Base-by-base conservation (phyloP, 2,329 filamentous ascomycete species). In the Tolypocladium inflatum region DNA sequence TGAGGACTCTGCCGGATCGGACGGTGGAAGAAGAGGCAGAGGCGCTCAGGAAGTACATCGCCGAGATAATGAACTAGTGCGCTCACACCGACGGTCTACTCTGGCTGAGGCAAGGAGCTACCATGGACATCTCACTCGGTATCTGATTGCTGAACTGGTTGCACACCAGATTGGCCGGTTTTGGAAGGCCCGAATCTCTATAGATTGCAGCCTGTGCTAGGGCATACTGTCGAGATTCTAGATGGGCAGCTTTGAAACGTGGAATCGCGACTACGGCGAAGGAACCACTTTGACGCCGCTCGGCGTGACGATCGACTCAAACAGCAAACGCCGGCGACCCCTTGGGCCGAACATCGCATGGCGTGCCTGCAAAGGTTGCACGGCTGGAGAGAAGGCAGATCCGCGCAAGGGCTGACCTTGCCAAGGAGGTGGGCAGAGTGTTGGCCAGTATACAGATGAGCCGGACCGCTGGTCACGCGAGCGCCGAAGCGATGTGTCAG, bases 21-120 rank as follows among this genome's bases (percentile, higher is more conserved):
- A 81, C 77, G 2, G 70, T 80, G 0, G 75, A 79, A 21, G 79
- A 81, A 55, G 80, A 83, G 64, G 75, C 76, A 0, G 79, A 79
- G 41, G 71, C 70, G 2, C 62, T 83, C 62, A 71, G 73, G 39
- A 65, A 58, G 5, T 83, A 81, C 66, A 70, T 82, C 56, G 64
- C 61, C 53, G 71, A 73, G 39, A 56, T 82, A 33, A 63, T 79
- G 59, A 57, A 57, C 50, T 73, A 63, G 66, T 21, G 26, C 35
- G 7, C 10, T 11, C 30, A 21, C 30, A 2, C 30, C 30, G 26
- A n/a, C 45, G 17, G 17, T n/a, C 26, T 50, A 50, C 26, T 21
- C 30, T 3, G 26, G 19, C 30, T 13, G 21, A 21, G n/a, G 4
- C 4, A 19, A 33, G 15, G 23, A 2, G 9, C n/a, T 21, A 8